Evolutionary conservation across 768 basidiomycete genomes (phyloP).

Genomic region (Pilatotrama ljubarskyi): DNA sequence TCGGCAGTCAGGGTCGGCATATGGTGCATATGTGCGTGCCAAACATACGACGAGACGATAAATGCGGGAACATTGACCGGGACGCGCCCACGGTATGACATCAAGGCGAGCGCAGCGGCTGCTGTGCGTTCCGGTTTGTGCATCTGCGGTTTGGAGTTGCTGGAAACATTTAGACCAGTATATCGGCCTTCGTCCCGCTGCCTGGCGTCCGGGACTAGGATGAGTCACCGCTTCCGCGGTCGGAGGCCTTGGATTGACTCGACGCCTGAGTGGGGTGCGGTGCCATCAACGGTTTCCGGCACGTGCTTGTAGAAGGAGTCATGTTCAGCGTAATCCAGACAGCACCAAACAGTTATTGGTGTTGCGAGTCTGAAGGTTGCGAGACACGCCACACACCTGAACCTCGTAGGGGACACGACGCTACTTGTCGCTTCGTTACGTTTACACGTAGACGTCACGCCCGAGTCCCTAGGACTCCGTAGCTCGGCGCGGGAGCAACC

Average conservation of each 20-base stretch:
- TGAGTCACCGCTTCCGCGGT: constrained; percentile 13
- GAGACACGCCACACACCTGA: constrained; percentile 7
- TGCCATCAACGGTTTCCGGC: constrained; percentile 8
- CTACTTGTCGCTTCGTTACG: neutral
- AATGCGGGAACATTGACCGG: constrained; percentile 13
- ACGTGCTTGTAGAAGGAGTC: constrained; percentile 18
- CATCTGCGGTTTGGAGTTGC: neutral
- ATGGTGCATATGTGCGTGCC: constrained; percentile 1
- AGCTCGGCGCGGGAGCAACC: neutral
- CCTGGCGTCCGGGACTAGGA: constrained; percentile 3
- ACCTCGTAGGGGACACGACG: neutral
- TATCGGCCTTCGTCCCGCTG: constrained; percentile 15
- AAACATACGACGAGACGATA: constrained; percentile 14
- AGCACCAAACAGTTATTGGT: neutral
- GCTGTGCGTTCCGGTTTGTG: constrained; percentile 9
- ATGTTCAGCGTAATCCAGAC: constrained; percentile 8
- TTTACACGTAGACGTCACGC: neutral
- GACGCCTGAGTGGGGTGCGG: constrained; percentile 12
- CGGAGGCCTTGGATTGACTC: constrained; percentile 17
- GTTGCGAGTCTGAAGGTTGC: neutral
- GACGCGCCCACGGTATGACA: constrained; percentile 10
- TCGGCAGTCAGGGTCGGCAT: constrained; percentile 5
- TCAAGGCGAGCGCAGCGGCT: constrained; percentile 19
- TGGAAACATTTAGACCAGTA: constrained; percentile 19
- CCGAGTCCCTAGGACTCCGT: neutral